A percentile compares a stretch with the other conserved stretches of the same genome.
phyloP scores from a whole-genome alignment of 495 filamentous ascomycete genomes.

The Penicillium canescens region DNA sequence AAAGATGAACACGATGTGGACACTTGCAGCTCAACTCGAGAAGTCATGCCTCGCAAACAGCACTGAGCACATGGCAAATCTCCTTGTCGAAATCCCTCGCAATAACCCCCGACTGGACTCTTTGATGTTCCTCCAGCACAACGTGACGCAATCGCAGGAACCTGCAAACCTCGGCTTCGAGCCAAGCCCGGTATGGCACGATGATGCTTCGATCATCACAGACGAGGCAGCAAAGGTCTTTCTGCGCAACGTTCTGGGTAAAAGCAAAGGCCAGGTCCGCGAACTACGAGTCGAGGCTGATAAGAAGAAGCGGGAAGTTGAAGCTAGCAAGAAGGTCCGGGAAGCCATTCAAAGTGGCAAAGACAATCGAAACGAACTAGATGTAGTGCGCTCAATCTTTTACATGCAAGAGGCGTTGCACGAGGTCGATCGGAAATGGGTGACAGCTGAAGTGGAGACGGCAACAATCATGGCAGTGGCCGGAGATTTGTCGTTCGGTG shows the following conservation, averaged over 20 bases:
- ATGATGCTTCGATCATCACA: conserved; percentile 78
- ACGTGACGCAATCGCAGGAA: conserved; percentile 76
- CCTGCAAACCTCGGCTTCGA: conserved; percentile 84
- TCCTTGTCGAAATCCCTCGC: conserved; percentile 78
- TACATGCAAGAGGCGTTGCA: conserved; percentile 79
- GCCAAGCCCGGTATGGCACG: conserved; percentile 95
- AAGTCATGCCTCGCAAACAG: conserved; percentile 68
- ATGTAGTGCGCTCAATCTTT: conserved; percentile 75
- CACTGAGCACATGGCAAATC: conserved; percentile 64
- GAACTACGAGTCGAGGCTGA: conserved; percentile 81
- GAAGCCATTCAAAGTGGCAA: conserved; percentile 75
- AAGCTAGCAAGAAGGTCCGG: conserved; percentile 67
- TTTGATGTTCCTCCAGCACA: conserved; percentile 96
- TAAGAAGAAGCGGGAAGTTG: conserved; percentile 79
- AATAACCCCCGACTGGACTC: conserved; percentile 90
- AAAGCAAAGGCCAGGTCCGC: conserved; percentile 79
- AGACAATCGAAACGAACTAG: conserved; percentile 81
- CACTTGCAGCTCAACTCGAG: conserved; percentile 76
- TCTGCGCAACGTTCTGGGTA: conserved; percentile 85
- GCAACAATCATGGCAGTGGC: conserved; percentile 82
- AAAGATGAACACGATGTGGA: conserved; percentile 86
- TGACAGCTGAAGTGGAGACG: conserved; percentile 90
- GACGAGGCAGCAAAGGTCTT: conserved; percentile 88
- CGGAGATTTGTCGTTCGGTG: conserved; percentile 87
- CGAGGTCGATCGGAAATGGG: conserved; percentile 78